Evolutionary conservation across 2,329 filamentous ascomycete species (phyloP).

Genomic region (Aspergillus sojae): DNA sequence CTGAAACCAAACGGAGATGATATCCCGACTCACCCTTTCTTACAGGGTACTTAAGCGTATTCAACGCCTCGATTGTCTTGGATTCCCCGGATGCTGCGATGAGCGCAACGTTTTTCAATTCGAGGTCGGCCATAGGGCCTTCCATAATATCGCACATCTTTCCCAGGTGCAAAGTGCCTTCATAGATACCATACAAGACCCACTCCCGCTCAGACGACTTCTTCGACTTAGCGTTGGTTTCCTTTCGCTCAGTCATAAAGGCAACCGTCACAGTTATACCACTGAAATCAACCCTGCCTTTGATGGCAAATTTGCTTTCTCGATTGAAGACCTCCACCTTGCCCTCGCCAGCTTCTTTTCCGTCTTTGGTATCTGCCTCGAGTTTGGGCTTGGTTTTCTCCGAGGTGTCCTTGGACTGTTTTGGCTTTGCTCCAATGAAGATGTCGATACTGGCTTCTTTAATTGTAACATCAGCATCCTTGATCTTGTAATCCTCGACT

Average conservation of each 20-base stretch:
- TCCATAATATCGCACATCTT: background rate
- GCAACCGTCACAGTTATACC: background rate
- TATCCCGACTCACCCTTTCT: background rate
- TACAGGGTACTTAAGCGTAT: background rate
- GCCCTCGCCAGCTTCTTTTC: background rate
- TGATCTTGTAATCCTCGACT: background rate
- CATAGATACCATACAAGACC: background rate
- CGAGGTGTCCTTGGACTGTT: background rate
- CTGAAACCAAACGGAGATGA: background rate
- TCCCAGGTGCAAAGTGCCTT: background rate
- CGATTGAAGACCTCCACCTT: background rate
- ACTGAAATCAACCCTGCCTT: background rate
- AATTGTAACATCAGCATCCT: background rate
- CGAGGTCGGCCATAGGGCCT: background rate
- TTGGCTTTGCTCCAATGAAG: background rate
- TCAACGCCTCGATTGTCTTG: background rate
- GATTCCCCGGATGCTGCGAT: background rate
- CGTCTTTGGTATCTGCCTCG: background rate
- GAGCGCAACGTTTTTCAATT: background rate
- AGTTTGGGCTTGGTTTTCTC: background rate
- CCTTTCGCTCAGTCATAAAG: background rate
- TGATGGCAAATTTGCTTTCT: conserved; percentile 1
- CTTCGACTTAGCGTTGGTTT: background rate
- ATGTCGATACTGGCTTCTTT: background rate
- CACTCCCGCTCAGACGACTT: background rate